Evolutionary conservation across 805 yeast genomes (phyloP).

Genomic region (Kodamaea kaohsiungensis): DNA sequence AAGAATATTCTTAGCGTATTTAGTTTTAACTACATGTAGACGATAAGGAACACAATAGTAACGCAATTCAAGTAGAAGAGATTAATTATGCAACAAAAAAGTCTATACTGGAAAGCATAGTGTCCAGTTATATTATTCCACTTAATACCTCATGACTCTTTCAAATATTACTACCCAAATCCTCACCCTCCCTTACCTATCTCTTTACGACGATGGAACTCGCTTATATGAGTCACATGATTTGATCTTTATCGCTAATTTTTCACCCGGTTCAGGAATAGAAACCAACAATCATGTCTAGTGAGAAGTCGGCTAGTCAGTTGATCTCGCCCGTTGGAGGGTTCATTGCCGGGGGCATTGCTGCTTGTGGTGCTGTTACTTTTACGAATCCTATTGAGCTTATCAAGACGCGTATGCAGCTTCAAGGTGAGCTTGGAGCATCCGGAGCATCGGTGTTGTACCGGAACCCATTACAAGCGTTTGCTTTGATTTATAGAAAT

Average conservation of each 20-base stretch:
- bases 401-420: slow-evolving; percentile 93
- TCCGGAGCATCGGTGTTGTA: slow-evolving; percentile 55
- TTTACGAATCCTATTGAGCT: slow-evolving; percentile 95
- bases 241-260: not conserved
- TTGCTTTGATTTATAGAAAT: slow-evolving; percentile 64
- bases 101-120: too few relatives aligned
- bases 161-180: not conserved
- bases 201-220: too few relatives aligned
- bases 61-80: too few relatives aligned
- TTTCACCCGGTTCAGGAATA: slow-evolving; percentile 10
- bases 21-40: too few relatives aligned
- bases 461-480: slow-evolving; percentile 84
- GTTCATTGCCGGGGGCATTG: slow-evolving; percentile 41
- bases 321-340: slow-evolving; percentile 29
- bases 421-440: slow-evolving; percentile 85
- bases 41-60: too few relatives aligned
- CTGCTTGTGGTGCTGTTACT: slow-evolving; percentile 98
- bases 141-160: not conserved
- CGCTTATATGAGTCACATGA: not conserved
- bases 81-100: too few relatives aligned
- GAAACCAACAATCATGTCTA: slow-evolving; percentile 2
- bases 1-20: too few relatives aligned
- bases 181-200: not conserved
- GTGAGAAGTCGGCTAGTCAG: slow-evolving; percentile 14
- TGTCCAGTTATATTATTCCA: too few relatives aligned